A percentile compares a stretch with the other conserved stretches of the same genome.
Evolutionary conservation across 306 rosid species (phyloP).

Genomic region (Sechiopsis laciniata): DNA sequence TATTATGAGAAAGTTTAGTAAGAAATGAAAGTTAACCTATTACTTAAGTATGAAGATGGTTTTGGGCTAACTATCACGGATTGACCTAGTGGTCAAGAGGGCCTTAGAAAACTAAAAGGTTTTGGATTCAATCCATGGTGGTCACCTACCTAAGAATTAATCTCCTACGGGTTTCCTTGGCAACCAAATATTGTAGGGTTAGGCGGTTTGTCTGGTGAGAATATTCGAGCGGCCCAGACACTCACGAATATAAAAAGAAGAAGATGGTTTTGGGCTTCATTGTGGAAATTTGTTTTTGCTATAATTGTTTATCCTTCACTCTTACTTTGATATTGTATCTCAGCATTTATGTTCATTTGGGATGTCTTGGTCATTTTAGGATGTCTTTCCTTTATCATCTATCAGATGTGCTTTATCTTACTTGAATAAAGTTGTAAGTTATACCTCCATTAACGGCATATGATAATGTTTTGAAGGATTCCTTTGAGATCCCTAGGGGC

Average conservation of each 20-base stretch:
- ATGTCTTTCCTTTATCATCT: conserved; percentile 1
- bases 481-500: conserved; percentile 79
- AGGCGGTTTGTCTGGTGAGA: too few species aligned
- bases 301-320: background rate
- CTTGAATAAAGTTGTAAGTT: background rate
- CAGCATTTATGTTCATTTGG: background rate
- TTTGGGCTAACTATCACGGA: background rate
- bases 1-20: conserved; percentile 7
- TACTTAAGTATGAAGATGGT: background rate
- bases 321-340: background rate
- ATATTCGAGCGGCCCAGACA: too few species aligned
- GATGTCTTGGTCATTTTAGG: background rate
- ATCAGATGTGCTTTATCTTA: background rate
- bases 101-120: too few species aligned
- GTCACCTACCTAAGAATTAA: too few species aligned
- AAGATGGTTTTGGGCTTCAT: background rate
- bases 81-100: too few species aligned
- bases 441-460: background rate
- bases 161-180: too few species aligned
- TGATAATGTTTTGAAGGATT: conserved; percentile 49
- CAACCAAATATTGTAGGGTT: too few species aligned
- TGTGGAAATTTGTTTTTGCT: background rate
- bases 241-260: background rate
- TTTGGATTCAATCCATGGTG: too few species aligned
- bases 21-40: background rate